These are phyloP conservation scores for Microsporum ferrugineum DNA, from an alignment of 2,329 filamentous ascomycete genomes.

Conservation along the genomic window DNA sequence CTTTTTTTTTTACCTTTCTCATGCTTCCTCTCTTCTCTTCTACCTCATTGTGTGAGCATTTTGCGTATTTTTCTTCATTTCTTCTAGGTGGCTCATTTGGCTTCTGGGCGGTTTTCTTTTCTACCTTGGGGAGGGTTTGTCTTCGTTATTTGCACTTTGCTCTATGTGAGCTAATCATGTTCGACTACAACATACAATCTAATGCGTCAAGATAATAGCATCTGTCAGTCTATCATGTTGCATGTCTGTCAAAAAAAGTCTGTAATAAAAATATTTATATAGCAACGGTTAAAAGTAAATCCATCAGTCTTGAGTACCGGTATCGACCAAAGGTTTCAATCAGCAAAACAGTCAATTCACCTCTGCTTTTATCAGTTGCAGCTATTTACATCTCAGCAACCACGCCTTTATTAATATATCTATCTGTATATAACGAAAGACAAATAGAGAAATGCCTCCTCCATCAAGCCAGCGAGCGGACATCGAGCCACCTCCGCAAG, in stretches of 20 bases:
- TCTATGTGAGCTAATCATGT: background rate
- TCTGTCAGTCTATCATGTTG: background rate
- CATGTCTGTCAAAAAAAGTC: background rate
- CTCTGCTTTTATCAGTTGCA: background rate
- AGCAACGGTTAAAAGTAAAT: background rate
- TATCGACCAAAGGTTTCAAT: background rate
- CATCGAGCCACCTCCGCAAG: slow-evolving; percentile 32
- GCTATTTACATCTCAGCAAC: background rate
- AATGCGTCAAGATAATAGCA: background rate
- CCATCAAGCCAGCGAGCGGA: slow-evolving; percentile 29
- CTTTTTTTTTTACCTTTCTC: background rate
- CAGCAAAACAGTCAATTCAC: background rate
- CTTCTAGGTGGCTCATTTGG: background rate
- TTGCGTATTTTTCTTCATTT: background rate
- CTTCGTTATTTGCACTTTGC: background rate
- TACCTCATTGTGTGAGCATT: too few relatives aligned
- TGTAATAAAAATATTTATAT: too few relatives aligned
- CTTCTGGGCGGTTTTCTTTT: background rate
- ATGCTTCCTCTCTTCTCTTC: too few relatives aligned
- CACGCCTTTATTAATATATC: too few relatives aligned
- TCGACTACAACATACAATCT: background rate
- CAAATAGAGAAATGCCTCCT: slow-evolving; percentile 27
- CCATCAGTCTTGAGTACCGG: background rate
- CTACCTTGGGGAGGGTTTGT: background rate
- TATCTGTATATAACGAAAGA: background rate